Evolutionary conservation across 305 asterid species (phyloP).

Genomic region (Fraxinus angustifolia): DNA sequence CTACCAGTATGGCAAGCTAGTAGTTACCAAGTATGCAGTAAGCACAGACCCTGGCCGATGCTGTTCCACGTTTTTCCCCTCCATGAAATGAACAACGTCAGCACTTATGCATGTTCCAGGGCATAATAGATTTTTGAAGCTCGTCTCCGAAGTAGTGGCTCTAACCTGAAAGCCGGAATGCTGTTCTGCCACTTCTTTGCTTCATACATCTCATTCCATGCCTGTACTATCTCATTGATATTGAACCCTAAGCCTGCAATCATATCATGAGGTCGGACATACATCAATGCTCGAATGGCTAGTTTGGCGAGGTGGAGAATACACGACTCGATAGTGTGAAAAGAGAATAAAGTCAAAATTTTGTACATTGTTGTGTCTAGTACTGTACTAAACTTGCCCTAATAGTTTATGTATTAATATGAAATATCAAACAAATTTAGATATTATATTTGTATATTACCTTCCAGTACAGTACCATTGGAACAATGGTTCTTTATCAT

Average conservation of each 20-base stretch:
- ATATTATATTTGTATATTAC: constrained; percentile 32
- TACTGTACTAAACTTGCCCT: neutral
- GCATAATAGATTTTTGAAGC: constrained; percentile 65
- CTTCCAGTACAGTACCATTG: constrained; percentile 56
- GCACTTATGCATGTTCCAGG: constrained; percentile 57
- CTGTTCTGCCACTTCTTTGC: constrained; percentile 73
- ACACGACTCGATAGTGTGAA: neutral
- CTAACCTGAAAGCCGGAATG: constrained; percentile 62
- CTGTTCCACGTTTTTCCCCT: constrained; percentile 25
- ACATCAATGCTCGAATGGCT: neutral
- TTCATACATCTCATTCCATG: constrained; percentile 91
- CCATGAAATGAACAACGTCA: constrained; percentile 21
- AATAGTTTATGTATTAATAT: neutral
- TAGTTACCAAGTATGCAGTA: constrained; percentile 33
- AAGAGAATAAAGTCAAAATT: neutral
- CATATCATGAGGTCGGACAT: constrained; percentile 23
- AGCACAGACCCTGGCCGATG: constrained; percentile 21
- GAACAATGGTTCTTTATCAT: constrained; percentile 86
- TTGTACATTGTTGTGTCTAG: neutral
- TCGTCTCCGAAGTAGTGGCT: constrained; percentile 72
- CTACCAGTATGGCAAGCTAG: neutral
- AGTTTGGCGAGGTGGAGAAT: neutral
- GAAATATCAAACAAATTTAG: constrained; percentile 7
- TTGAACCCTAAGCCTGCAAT: constrained; percentile 78
- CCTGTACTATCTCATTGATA: constrained; percentile 84